A percentile compares a stretch with the other conserved stretches of the same genome.
These are phyloP conservation scores for Grigorovia humatica DNA, from an alignment of 805 yeast genomes.

Conservation along the genomic window DNA sequence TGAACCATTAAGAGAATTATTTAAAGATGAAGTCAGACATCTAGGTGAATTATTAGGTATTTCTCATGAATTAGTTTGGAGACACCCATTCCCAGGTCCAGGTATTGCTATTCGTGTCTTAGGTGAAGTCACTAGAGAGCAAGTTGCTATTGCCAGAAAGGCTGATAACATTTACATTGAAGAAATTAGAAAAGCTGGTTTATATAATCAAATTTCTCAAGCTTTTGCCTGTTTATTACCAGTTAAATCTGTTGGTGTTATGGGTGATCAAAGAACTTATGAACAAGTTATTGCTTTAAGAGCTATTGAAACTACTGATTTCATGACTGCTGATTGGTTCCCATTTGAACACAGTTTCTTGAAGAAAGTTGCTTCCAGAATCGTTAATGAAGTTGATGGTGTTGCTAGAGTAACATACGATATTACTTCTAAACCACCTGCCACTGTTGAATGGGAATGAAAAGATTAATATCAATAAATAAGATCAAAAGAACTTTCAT, in stretches of 20 bases:
- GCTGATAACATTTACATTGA: conserved; percentile 94
- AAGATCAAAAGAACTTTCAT: background rate
- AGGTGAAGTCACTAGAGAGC: conserved; percentile 91
- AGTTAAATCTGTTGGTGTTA: conserved; percentile 97
- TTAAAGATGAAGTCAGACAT: conserved; percentile 97
- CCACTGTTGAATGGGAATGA: conserved; percentile 99
- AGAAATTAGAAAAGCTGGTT: conserved; percentile 88
- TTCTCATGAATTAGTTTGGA: conserved; percentile 96
- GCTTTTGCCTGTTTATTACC: conserved; percentile 97
- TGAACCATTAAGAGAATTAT: conserved; percentile 96
- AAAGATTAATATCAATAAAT: background rate
- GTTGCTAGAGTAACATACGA: conserved; percentile 99
- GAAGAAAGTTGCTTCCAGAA: conserved; percentile 88
- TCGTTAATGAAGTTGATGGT: conserved; percentile 97
- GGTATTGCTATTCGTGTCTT: conserved; percentile 97
- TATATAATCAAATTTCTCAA: conserved; percentile 87
- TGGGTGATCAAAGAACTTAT: conserved; percentile 99
- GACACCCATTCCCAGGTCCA: conserved; percentile 99
- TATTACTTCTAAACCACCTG: conserved; percentile 98
- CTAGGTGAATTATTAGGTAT: conserved; percentile 91
- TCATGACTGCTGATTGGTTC: conserved; percentile 99
- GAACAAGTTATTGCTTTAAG: conserved; percentile 98
- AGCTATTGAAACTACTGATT: conserved; percentile 95
- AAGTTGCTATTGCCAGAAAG: conserved; percentile 92
- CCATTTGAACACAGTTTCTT: conserved; percentile 86